Base-by-base conservation (phyloP, 345 rosid species). In the Pistacia atlantica region DNA sequence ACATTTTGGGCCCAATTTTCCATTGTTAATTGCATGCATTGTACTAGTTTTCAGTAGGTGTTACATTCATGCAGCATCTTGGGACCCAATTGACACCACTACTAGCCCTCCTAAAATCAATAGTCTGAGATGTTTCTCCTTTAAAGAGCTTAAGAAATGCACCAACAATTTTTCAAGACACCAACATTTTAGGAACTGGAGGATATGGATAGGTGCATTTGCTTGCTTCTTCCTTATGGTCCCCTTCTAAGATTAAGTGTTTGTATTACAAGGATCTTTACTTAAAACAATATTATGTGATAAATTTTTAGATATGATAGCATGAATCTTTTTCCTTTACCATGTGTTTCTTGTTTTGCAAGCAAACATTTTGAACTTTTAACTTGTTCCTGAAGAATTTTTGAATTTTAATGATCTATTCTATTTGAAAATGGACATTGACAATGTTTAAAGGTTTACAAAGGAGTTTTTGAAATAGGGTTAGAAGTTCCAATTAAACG, bases 131-230 rank as follows among this genome's bases (percentile, higher is more conserved):
- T 71, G 83, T 81, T 86, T 86, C 78, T 79, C 87, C 66, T 54
- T 79, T n/a, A 78, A 83, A 52, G 88, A 88, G 71, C 80, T 88
- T 6, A 81, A 69, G 73, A 88, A 86, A 73, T 86, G 66, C 79
- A 82, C 89, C 75, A 77, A 75, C 58, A 82, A 81, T 56, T 88
- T 88, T 79, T 83, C 88, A 22, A 38, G 80, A 84, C 10, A 60
- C 81, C 76, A 84, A 74, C 71, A 75, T 73, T 60, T 72, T 88
- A 64, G 90, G 91, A 62, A 80, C 84, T 10, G 91, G 91, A 2
- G 91, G 88, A 14, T 86, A 84, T 72, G 91, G 91, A 59, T 85
- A 84, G 86, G 89, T 86, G 58, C 56, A 12, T 57, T 60, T 33
- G 10, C 8, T 33, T 28, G n/a, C 20, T 12, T 3, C 31, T 52